These are phyloP conservation scores for Microsporum audouinii DNA, from an alignment of 2,329 filamentous ascomycete species.

Conservation along the genomic window DNA sequence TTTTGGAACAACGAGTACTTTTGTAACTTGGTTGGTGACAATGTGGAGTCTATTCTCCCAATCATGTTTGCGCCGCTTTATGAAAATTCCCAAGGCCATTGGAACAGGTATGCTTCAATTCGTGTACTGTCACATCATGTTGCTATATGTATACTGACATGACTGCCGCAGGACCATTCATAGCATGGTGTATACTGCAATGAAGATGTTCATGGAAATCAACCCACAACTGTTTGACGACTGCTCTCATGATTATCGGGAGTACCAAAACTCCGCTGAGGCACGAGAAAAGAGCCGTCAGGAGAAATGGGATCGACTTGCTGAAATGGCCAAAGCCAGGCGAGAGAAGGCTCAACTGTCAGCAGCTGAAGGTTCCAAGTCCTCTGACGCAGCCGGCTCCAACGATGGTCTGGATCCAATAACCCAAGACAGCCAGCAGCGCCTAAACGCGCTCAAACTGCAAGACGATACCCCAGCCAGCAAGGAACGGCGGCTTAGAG, in stretches of 20 bases:
- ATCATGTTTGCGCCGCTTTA: conserved; percentile 99
- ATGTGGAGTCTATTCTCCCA: conserved; percentile 93
- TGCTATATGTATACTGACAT: conserved; percentile 23
- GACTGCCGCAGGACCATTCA: conserved; percentile 70
- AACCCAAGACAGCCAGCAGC: conserved; percentile 72
- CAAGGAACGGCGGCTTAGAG: conserved; percentile 43
- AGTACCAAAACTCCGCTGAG: conserved; percentile 86
- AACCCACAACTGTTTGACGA: conserved; percentile 97
- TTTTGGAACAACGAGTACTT: conserved; percentile 99
- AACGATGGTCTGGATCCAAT: conserved; percentile 65
- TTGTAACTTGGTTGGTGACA: conserved; percentile 97
- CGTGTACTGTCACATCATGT: background rate
- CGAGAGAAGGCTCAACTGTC: conserved; percentile 36
- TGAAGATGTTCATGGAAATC: conserved; percentile 99
- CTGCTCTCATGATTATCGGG: conserved; percentile 95
- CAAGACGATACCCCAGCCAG: conserved; percentile 54
- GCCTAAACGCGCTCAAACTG: conserved; percentile 78
- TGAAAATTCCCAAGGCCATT: conserved; percentile 97
- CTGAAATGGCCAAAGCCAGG: conserved; percentile 64
- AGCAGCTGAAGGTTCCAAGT: conserved; percentile 28
- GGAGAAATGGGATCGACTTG: conserved; percentile 78
- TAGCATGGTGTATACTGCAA: conserved; percentile 98
- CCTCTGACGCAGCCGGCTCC: conserved; percentile 35
- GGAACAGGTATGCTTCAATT: conserved; percentile 68
- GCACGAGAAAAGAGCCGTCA: conserved; percentile 70